Conservation (phyloP, 73 alveolate species). For the Tetrahymena elliotti region DNA sequence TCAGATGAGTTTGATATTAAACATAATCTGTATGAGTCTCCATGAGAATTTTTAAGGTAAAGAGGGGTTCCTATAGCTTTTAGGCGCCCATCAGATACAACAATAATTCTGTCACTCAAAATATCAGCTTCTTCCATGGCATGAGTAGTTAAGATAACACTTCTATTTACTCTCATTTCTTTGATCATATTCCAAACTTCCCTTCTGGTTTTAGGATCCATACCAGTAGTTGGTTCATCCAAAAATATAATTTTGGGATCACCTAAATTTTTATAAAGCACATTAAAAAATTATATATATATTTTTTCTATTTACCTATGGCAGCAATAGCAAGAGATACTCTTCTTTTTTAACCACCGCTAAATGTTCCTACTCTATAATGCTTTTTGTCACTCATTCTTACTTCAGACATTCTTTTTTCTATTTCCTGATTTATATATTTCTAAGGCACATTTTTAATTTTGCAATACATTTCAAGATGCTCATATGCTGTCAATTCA, state of each 20-base stretch:
- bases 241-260: slow-evolving; percentile 68
- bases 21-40: slow-evolving; percentile 76
- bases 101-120: slow-evolving; percentile 91
- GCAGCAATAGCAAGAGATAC: slow-evolving; percentile 87
- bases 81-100: slow-evolving; percentile 85
- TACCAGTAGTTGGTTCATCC: slow-evolving; percentile 93
- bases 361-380: slow-evolving; percentile 62
- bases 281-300: neutral
- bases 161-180: slow-evolving; percentile 67
- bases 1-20: slow-evolving; percentile 26
- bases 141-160: slow-evolving; percentile 93
- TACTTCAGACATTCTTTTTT: slow-evolving; percentile 50
- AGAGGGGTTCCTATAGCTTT: slow-evolving; percentile 95
- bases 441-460: slow-evolving; percentile 58
- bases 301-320: slow-evolving; percentile 44
- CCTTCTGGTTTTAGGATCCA: slow-evolving; percentile 83
- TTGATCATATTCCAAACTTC: slow-evolving; percentile 76
- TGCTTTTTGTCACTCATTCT: slow-evolving; percentile 48
- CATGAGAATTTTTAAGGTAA: slow-evolving; percentile 76
- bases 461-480: slow-evolving; percentile 55
- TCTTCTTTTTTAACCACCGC: slow-evolving; percentile 96
- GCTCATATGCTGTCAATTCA: slow-evolving; percentile 81
- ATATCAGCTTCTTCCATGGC: slow-evolving; percentile 98
- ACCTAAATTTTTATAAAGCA: neutral
- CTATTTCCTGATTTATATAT: slow-evolving; percentile 40